A percentile compares a stretch with the other conserved stretches of the same genome.
Evolutionary conservation across 805 yeast genomes (phyloP).

Genomic region (Sugiyamaella qingdaonensis): DNA sequence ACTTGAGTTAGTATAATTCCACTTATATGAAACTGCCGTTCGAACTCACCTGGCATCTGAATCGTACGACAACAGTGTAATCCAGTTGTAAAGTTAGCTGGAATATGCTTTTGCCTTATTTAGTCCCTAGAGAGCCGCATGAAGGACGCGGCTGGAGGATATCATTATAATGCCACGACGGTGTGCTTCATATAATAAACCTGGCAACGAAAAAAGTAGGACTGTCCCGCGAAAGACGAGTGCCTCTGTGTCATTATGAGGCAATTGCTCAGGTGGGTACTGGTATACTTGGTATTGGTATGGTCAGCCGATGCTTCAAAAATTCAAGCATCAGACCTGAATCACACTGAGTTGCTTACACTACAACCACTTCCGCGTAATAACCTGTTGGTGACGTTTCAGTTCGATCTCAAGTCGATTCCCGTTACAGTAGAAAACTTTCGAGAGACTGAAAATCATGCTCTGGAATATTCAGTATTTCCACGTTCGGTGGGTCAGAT

Average conservation of each 20-base stretch:
- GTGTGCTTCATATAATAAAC: too few relatives aligned
- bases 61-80: too few relatives aligned
- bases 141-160: too few relatives aligned
- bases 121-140: not conserved
- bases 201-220: too few relatives aligned
- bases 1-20: too few relatives aligned
- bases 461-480: slow-evolving; percentile 40
- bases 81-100: not conserved
- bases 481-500: slow-evolving; percentile 82
- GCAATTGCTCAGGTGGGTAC: too few relatives aligned
- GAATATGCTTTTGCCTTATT: not conserved
- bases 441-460: slow-evolving; percentile 2
- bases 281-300: not conserved
- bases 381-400: slow-evolving; percentile 63
- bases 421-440: slow-evolving; percentile 21
- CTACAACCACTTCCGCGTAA: slow-evolving; percentile 73
- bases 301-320: not conserved
- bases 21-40: not conserved
- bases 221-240: not conserved
- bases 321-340: not conserved
- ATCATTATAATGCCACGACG: too few relatives aligned
- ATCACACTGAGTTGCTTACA: slow-evolving; percentile 57
- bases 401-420: slow-evolving; percentile 60
- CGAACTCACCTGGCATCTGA: too few relatives aligned
- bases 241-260: not conserved